Base-by-base conservation (phyloP, 2,329 filamentous ascomycete genomes). In the Aureobasidium leucospermi region DNA sequence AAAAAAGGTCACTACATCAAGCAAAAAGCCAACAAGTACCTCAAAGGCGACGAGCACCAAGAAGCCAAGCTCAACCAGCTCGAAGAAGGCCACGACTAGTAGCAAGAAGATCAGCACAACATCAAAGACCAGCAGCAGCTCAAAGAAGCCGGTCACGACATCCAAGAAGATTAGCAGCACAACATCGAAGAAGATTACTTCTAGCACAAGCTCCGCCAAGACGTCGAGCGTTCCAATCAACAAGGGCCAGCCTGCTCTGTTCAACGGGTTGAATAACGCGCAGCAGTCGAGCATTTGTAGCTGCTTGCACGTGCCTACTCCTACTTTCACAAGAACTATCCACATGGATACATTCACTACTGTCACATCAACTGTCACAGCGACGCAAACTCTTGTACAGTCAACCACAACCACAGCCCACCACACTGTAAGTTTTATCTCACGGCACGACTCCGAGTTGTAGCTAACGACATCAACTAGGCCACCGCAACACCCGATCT, bases 301-400 rank as follows among this genome's bases (percentile, higher is more conserved):
- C 15, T 62, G 61, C 36, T 48, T 62, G 47, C 41, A 52, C 13
- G 60, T 62, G 6, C 61, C 61, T 3, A 62, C 61, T 10, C 59
- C 58, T 1, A 59, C 53, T 3, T 16, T 58, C 23, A 58, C 55
- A 13, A 47, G 43, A 23, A 58, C n/a, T 9, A 15, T 41, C 13
- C 31, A 8, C 15, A 15, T 43, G 23, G 39, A 48, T 34, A 31
- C 19, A 4, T 47, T 36, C 16, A 58, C 42, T 9, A 58, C 55
- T 1, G 28, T 58, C 5, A 39, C 32, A 1, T 39, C 43, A 3
- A 58, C 55, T 1, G 23, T 31, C 2, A 58, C 55, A 2, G 31
- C 55, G 13, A 43, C 43, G 3, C 6, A 39, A 9, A 48, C 43
- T 10, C 8, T 39, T 19, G 34, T 48, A 19, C 47, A 28, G 2